A percentile compares a stretch with the other conserved stretches of the same genome.
These are phyloP conservation scores for Trametes coccinea DNA, from an alignment of 768 basidiomycete genomes.

Conservation along the genomic window DNA sequence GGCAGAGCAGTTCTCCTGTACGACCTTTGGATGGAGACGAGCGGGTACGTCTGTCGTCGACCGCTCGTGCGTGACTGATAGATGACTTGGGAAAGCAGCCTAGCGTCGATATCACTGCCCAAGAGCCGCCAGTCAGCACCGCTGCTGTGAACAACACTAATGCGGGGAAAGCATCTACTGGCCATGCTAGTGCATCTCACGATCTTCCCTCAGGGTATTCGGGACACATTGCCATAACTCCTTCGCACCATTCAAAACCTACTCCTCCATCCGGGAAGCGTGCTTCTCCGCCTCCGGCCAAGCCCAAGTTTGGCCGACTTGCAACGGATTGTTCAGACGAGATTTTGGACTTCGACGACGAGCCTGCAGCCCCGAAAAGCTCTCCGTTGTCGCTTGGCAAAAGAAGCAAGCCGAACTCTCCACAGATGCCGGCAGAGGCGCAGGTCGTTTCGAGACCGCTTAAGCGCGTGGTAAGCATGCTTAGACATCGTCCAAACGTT, in stretches of 20 bases:
- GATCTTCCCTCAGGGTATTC: too few relatives aligned
- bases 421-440: neutral
- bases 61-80: too few relatives aligned
- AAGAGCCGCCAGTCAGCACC: conserved; percentile 19
- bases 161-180: too few relatives aligned
- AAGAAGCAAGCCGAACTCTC: conserved; percentile 9
- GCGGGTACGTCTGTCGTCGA: conserved; percentile 19
- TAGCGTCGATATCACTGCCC: conserved; percentile 24
- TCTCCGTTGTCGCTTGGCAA: conserved; percentile 18
- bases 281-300: neutral
- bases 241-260: too few relatives aligned
- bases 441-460: conserved; percentile 4
- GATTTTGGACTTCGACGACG: conserved; percentile 28
- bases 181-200: too few relatives aligned
- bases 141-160: neutral
- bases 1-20: conserved; percentile 28
- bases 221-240: too few relatives aligned
- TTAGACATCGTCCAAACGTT: too few relatives aligned
- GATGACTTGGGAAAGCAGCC: neutral
- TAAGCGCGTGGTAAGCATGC: conserved; percentile 22
- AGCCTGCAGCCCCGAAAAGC: neutral
- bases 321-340: conserved; percentile 31
- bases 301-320: conserved; percentile 25
- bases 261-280: neutral
- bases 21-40: conserved; percentile 27